phyloP scores from a whole-genome alignment of 169 alveolate species.

The Cryptosporidium andersoni region DNA sequence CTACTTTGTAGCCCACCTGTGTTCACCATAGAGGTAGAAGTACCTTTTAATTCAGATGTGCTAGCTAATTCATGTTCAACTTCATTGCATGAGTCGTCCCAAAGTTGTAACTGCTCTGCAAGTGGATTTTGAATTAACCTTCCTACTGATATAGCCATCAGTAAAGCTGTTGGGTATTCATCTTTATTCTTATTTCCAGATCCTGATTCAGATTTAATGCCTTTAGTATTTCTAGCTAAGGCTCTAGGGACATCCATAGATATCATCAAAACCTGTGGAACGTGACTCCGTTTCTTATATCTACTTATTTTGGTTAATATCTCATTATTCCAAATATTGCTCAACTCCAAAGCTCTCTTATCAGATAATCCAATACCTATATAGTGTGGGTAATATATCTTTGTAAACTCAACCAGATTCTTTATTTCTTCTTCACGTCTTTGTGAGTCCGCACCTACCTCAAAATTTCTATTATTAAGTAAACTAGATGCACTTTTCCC shows the following conservation, averaged over 20 bases:
- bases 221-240: conserved; percentile 10
- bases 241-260: conserved; percentile 69
- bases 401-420: conserved; percentile 25
- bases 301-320: conserved; percentile 25
- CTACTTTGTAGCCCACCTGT: neutral
- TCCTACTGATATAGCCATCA: conserved; percentile 82
- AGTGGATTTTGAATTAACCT: conserved; percentile 82
- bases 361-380: conserved; percentile 46
- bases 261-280: conserved; percentile 27
- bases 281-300: conserved; percentile 5
- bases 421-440: conserved; percentile 50
- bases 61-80: conserved; percentile 28
- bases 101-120: conserved; percentile 82
- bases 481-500: neutral
- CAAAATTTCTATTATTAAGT: neutral
- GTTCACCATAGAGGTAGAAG: neutral
- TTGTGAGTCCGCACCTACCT: conserved; percentile 24
- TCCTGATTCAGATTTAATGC: conserved; percentile 6
- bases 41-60: neutral
- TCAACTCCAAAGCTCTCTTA: conserved; percentile 36
- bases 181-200: conserved; percentile 58
- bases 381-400: conserved; percentile 62
- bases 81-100: conserved; percentile 76
- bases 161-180: conserved; percentile 36
- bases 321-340: conserved; percentile 28